Base-by-base conservation (phyloP, 176 grass and related monocot genomes). In the Oropetium thomaeum region DNA sequence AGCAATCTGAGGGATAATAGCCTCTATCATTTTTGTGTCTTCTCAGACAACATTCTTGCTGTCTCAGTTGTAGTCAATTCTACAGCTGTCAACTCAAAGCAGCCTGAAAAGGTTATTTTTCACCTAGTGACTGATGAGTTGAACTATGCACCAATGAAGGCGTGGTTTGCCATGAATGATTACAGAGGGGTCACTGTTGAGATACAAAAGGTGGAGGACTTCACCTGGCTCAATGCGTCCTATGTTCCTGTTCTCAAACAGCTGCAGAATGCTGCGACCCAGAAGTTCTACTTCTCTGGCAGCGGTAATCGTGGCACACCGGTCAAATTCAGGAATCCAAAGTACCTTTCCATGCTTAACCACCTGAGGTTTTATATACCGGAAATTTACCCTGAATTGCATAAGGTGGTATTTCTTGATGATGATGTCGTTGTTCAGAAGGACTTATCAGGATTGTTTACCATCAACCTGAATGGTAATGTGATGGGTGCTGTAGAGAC, bases 401-500 rank as follows among this genome's bases (percentile, higher is more conserved):
- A 70, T 77, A 99, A 92, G 69, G 92, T 99, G 23, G 89, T 99
- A 13, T 99, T 99, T 87, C 89, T 99, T 64, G 96, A 99, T 35
- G 96, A 99, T 90, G 96, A 99, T 59, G 64, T 99, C 0, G 85
- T 99, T 59, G 96, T 99, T 49, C 87, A 95, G 82, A 99, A 81
- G 79, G 96, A 99, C 69, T 48, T 99, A 0, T 88, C 89, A 37
- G 92, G 78, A 47, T 67, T 99, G 80, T 99, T 99, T 61, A 82
- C 67, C 31, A 82, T 99, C 64, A 84, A 95, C 78, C 89, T 99
- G 39, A 95, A 95, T 44, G 91, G 87, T 29, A 99, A 99, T 58
- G 96, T 99, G 63, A 99, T 99, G 92, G 96, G 89, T 43, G 96
- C 96, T 66, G 96, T 99, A 27, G 96, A 99, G 48, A 99, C 96